A percentile compares a stretch with the other conserved stretches of the same genome.
Evolutionary conservation across 2,329 filamentous ascomycete genomes (phyloP).

Genomic region (Calcarisporium arbuscula): DNA sequence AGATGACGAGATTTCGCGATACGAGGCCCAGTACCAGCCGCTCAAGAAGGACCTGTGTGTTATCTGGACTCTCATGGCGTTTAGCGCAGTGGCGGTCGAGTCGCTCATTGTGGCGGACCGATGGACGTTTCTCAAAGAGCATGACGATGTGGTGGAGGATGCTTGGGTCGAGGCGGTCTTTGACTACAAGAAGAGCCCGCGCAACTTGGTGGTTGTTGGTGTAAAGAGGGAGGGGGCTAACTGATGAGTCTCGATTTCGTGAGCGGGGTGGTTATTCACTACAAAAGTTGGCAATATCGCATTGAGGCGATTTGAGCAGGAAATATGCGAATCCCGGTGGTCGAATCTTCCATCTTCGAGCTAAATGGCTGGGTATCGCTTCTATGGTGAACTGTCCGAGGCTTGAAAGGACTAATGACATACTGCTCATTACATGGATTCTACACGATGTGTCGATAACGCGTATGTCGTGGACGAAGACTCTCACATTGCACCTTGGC

Average conservation of each 20-base stretch:
- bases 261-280: neutral
- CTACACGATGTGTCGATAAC: too few species aligned
- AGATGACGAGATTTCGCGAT: conserved; percentile 67
- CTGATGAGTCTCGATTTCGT: neutral
- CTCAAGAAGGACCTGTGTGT: conserved; percentile 77
- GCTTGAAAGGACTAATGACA: too few species aligned
- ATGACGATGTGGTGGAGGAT: conserved; percentile 59
- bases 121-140: conserved; percentile 81
- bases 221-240: conserved; percentile 57
- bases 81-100: conserved; percentile 84
- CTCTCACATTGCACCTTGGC: too few species aligned
- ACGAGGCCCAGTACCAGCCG: conserved; percentile 57
- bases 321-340: too few species aligned
- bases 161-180: conserved; percentile 94
- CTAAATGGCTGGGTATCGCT: too few species aligned
- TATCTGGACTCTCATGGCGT: conserved; percentile 94
- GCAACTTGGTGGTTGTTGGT: conserved; percentile 90
- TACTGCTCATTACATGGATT: too few species aligned
- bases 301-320: too few species aligned
- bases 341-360: too few species aligned
- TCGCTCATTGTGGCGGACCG: conserved; percentile 85
- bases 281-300: neutral
- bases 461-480: too few species aligned
- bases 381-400: too few species aligned
- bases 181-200: conserved; percentile 76